Conservation (phyloP, 306 rosid species). For the Pachyrhizus erosus region DNA sequence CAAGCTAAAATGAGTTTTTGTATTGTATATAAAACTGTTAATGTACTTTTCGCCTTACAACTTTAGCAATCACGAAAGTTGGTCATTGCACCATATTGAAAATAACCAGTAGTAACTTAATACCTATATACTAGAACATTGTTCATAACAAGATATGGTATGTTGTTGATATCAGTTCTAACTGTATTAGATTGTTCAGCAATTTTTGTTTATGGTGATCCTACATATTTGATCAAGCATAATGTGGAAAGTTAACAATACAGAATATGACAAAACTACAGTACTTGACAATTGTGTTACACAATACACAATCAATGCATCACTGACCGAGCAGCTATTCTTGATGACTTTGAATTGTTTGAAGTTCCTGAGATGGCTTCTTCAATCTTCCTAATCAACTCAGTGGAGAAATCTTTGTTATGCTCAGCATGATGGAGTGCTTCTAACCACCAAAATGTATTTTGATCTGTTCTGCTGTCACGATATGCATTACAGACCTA, state of each 20-base stretch:
- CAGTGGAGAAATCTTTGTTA: conserved; percentile 69
- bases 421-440: conserved; percentile 84
- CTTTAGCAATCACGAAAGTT: neutral
- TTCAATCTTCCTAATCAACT: conserved; percentile 85
- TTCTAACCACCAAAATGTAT: conserved; percentile 84
- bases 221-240: conserved; percentile 23
- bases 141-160: neutral
- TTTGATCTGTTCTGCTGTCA: conserved; percentile 51
- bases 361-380: conserved; percentile 77
- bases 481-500: conserved; percentile 67
- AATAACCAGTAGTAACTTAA: neutral
- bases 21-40: neutral
- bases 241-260: conserved; percentile 29
- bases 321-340: conserved; percentile 73
- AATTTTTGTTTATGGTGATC: conserved; percentile 14
- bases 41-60: neutral
- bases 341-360: conserved; percentile 66
- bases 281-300: conserved; percentile 8
- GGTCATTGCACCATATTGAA: neutral
- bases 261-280: conserved; percentile 18
- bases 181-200: conserved; percentile 5
- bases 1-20: neutral
- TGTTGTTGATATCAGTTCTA: conserved; percentile 10
- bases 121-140: neutral
- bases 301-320: conserved; percentile 31